Evolutionary conservation across 2,329 filamentous ascomycete species (phyloP), one percentile per base, ranked within the genome.

Genomic region (Exutisphaerella laricina): DNA sequence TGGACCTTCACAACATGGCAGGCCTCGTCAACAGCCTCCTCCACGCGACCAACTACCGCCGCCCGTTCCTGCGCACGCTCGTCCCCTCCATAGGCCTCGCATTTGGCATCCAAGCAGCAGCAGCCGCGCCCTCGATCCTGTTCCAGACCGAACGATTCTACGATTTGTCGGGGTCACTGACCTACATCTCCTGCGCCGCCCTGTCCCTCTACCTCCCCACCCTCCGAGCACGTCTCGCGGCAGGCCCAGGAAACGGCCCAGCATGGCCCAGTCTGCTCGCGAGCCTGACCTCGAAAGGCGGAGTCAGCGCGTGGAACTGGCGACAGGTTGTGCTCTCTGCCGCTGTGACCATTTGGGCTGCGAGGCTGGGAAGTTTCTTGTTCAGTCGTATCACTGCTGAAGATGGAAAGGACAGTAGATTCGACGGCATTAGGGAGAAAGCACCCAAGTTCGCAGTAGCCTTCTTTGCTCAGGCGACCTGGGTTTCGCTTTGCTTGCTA

Each of bases 401-500:
- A 12, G 55, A 66, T 29, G 80, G 80, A 37, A 65, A 72, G 36
- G 82, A 85, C 66, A 74, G 70, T 18, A 70, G 75, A 48, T 78
- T 79, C 62, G 73, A 78, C 55, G 58, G 61, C 10, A 77, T 78
- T 59, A 73, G 75, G 45, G 64, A 58, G 20, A 72, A 69, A 0
- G 70, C 74, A 0, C 61, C 70, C 1, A 76, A 73, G 53, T 79
- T 79, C 66, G 57, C 70, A 32, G 71, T 62, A 32, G 74, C 74
- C 4, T 79, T 77, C 63, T 66, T 75, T 53, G 75, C 74, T 3
- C 82, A 85, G 62, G 80, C 81, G 5, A 72, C 74, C 0, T 85
- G 81, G 82, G 78, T 85, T 2, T 77, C 77, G 2, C 67, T 84
- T n/a, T 81, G 78, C 59, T 68, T 82, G 4, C 68, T 83, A 53